Base-by-base conservation (phyloP, 2,329 filamentous ascomycete species). In the Cladosporium austrohemisphaericum region DNA sequence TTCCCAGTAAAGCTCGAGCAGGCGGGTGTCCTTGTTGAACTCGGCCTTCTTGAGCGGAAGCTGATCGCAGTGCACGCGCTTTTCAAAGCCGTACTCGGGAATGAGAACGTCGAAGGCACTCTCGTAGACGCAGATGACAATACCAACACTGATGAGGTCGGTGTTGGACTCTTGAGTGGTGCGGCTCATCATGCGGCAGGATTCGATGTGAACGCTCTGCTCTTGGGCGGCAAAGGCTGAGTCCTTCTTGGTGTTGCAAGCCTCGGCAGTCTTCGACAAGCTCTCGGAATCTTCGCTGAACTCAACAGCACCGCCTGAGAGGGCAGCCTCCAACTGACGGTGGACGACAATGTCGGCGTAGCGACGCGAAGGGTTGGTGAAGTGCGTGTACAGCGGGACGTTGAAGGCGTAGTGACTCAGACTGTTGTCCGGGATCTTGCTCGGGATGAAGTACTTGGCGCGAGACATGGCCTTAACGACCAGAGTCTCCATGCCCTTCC, bases 231-330 rank as follows among this genome's bases (percentile, higher is more conserved):
- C 93, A 72, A 95, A 92, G 1, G 93, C 90, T 10, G 91, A 97
- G 67, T 98, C 93, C 71, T 97, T 98, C 83, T 97, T 98, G 65
- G 88, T 95, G 75, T 98, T 98, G 78, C 89, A 95, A 59, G 88
- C 83, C 70, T 98, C 93, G 7, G 91, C 87, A 43, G 87, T 95
- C 81, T 97, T 98, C 61, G 84, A 84, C 33, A 98, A 76, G 50
- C 77, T 84, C 65, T 98, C 93, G 53, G 93, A 70, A 54, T 98
- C 93, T 58, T 98, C 93, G 4, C 75, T 83, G 68, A 93, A 96
- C 62, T 96, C 90, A 40, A 88, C 78, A 55, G 84, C 79, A 55
- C 87, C 88, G 48, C 89, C 81, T 1, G 89, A 93, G 29, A 98
- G 78, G 43, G 89, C 83, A 52, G 87, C 80, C 65, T 97, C 91